A percentile compares a stretch with the other conserved stretches of the same genome.
Evolutionary conservation across 805 yeast species (phyloP).

Genomic region (Candida verbasci): DNA sequence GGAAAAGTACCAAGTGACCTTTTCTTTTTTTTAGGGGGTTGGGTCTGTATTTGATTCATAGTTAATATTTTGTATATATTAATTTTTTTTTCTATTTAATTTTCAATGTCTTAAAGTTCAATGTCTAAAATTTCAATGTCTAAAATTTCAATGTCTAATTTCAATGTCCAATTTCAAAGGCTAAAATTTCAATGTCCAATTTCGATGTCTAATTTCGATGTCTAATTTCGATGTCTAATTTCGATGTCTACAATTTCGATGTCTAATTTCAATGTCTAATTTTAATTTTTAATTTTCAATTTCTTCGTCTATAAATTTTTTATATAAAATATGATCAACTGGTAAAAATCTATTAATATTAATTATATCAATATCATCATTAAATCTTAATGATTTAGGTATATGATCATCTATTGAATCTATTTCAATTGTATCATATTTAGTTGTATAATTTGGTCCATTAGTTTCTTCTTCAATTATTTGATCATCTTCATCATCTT

Average conservation of each 20-base stretch:
- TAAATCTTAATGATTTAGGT: conserved; percentile 6
- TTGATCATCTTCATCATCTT: conserved; percentile 6
- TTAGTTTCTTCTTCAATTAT: neutral
- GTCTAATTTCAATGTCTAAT: too few relatives aligned
- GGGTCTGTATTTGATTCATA: too few relatives aligned
- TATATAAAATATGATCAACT: conserved; percentile 6
- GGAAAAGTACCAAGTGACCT: conserved; percentile 28
- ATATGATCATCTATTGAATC: neutral
- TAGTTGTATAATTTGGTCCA: neutral
- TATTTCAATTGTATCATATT: neutral
- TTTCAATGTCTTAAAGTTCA: too few relatives aligned
- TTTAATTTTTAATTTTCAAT: neutral
- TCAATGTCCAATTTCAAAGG: too few relatives aligned
- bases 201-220: too few relatives aligned
- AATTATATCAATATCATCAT: conserved; percentile 7
- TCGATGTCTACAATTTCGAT: too few relatives aligned
- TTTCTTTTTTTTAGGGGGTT: conserved; percentile 18
- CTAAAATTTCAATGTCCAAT: too few relatives aligned
- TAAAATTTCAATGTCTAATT: too few relatives aligned
- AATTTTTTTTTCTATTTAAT: neutral
- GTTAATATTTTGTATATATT: neutral
- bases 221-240: too few relatives aligned
- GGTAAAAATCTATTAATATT: conserved; percentile 6
- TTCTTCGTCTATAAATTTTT: conserved; percentile 2
- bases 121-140: too few relatives aligned